Evolutionary conservation across 352 stramenopile species (phyloP).

Genomic region (Thraustochytrium striatum): DNA sequence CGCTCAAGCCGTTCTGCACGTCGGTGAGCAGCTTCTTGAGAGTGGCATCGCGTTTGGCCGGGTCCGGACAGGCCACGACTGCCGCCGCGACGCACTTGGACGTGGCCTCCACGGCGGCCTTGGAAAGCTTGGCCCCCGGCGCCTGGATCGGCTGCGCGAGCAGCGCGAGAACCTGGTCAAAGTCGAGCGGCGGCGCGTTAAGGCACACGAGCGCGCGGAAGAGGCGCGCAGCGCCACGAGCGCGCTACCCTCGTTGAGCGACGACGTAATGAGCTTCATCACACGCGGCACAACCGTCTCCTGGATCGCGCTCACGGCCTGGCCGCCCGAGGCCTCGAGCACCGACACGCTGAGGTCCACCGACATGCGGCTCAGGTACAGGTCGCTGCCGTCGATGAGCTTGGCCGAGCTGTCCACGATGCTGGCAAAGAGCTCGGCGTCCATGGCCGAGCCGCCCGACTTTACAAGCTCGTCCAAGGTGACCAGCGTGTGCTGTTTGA

Average conservation of each 20-base stretch:
- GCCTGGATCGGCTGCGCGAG: constrained; percentile 64
- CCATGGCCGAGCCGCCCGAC: constrained; percentile 67
- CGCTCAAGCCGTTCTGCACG: constrained; percentile 50
- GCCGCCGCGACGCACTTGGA: background rate
- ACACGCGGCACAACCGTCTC: constrained; percentile 61
- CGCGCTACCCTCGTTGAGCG: constrained; percentile 74
- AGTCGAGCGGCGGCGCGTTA: constrained; percentile 61
- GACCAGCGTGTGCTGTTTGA: constrained; percentile 88
- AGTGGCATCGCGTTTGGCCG: background rate
- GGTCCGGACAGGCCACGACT: constrained; percentile 1
- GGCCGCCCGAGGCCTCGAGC: constrained; percentile 63
- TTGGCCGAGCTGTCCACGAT: constrained; percentile 80
- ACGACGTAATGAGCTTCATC: constrained; percentile 79
- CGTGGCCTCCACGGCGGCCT: background rate
- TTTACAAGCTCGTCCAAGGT: constrained; percentile 82
- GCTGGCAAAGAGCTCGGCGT: constrained; percentile 71
- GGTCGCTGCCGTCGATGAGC: constrained; percentile 88
- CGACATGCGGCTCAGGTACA: constrained; percentile 90
- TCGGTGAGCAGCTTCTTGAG: constrained; percentile 13
- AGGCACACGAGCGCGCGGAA: constrained; percentile 61
- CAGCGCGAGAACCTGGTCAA: constrained; percentile 74
- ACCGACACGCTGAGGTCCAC: constrained; percentile 77
- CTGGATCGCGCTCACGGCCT: constrained; percentile 58
- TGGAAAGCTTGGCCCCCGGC: constrained; percentile 2
- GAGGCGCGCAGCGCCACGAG: constrained; percentile 68